Evolutionary conservation across 805 yeast species (phyloP).

Genomic region (Starmerella potacharoeniae): DNA sequence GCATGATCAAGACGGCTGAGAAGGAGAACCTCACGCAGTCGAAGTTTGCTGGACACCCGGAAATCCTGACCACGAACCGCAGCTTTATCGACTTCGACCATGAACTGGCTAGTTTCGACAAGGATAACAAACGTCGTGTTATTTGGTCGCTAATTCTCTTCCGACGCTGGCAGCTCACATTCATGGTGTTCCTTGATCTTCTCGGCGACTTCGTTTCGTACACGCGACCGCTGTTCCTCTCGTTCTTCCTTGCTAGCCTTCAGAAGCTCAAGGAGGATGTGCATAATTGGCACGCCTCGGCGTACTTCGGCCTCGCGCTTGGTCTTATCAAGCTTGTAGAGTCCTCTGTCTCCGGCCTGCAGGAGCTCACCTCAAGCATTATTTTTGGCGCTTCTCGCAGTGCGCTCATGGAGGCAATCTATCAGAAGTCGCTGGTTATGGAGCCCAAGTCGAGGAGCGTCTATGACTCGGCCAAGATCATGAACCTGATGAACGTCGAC

Average conservation of each 20-base stretch:
- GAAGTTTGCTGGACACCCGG: conserved; percentile 15
- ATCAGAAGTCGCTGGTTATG: conserved; percentile 54
- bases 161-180: neutral
- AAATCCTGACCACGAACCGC: conserved; percentile 1
- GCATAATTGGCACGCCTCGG: neutral
- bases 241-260: conserved; percentile 13
- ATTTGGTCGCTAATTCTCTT: conserved; percentile 6
- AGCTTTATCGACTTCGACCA: conserved; percentile 1
- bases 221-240: conserved; percentile 14
- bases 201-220: conserved; percentile 13
- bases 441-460: conserved; percentile 50
- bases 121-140: conserved; percentile 1
- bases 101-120: neutral
- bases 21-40: conserved; percentile 8
- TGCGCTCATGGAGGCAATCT: conserved; percentile 44
- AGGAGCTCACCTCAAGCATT: neutral
- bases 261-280: neutral
- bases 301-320: conserved; percentile 1
- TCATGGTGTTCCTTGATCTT: conserved; percentile 3
- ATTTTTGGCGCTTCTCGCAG: conserved; percentile 5
- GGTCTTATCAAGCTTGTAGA: neutral
- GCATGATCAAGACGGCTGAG: conserved; percentile 9
- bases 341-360: neutral
- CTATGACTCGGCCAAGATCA: conserved; percentile 80
- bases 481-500: conserved; percentile 80